These are phyloP conservation scores for Xylaria flabelliformis DNA, from an alignment of 495 filamentous ascomycete genomes.

Conservation along the genomic window DNA sequence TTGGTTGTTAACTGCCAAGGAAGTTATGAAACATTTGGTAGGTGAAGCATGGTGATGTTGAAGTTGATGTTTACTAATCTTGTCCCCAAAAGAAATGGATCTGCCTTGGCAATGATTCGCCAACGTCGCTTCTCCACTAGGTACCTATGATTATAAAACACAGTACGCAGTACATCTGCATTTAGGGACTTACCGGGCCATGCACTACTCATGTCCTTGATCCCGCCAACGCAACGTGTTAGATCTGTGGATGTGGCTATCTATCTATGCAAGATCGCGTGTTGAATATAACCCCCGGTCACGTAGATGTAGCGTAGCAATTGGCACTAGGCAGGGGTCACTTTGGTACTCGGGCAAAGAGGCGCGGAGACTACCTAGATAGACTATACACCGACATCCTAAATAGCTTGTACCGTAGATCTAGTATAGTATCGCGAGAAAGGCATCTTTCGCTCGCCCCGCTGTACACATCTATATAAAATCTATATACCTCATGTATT, in stretches of 20 bases:
- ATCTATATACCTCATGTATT: not conserved
- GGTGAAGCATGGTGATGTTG: not conserved
- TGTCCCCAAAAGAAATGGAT: not conserved
- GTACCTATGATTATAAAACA: too few relatives aligned
- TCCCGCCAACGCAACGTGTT: not conserved
- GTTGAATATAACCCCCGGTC: not conserved
- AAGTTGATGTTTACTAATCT: constrained; percentile 8
- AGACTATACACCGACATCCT: not conserved
- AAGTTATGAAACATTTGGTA: not conserved
- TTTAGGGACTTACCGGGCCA: not conserved
- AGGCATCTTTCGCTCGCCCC: not conserved
- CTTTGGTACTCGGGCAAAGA: not conserved
- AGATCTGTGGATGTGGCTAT: not conserved
- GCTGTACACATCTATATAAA: not conserved
- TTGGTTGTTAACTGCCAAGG: not conserved
- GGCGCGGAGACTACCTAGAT: not conserved
- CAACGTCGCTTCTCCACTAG: not conserved
- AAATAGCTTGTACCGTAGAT: not conserved
- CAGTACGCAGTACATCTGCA: not conserved
- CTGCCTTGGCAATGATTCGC: not conserved
- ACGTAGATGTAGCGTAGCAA: not conserved
- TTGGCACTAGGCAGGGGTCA: not conserved
- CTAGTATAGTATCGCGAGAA: not conserved
- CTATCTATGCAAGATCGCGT: not conserved
- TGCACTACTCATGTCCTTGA: not conserved